Base-by-base conservation (phyloP, 352 stramenopile genomes). In the Phytophthora sp. region DNA sequence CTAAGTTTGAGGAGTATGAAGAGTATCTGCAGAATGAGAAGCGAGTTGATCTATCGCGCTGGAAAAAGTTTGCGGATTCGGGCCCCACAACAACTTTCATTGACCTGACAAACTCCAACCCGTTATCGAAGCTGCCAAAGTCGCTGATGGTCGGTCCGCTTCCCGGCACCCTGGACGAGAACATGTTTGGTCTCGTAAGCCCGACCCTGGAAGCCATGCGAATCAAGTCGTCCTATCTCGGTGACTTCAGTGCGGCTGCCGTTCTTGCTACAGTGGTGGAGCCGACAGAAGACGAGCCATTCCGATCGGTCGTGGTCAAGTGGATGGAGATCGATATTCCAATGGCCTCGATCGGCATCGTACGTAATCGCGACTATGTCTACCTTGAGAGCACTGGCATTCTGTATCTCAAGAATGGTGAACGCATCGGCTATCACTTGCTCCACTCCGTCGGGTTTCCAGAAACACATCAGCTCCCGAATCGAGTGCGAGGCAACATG, bases 211-310 rank as follows among this genome's bases (percentile, higher is more conserved):
- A 81, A 13, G 18, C 58, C 1, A 72, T 64, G 69, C 54, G 56
- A 3, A 71, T 66, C 27, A 69, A 69, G 23, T 35, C 54, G 0
- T 69, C 62, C 21, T 69, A 69, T 12, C 62, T 69, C 0, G 54
- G 59, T 2, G 62, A 65, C 30, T 58, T 69, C 15, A 69, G 38
- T 21, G 72, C 77, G 58, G 69, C 74, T 23, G 74, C 73, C 0
- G 63, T 89, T n/a, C 57, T 89, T 7, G 63, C 67, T 3, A 79
- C 65, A 1, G 38, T 88, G 2, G 70, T 78, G 16, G 53, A 73
- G 39, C 74, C 78, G 15, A 85, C 74, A 2, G 21, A 39, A 18
- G 72, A 77, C 4, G 66, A 81, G 13, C 78, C 80, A 16, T 86
- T 86, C 38, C 56, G 58, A 1, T 57, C 63, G 21, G 49, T 80